A percentile compares a stretch with the other conserved stretches of the same genome.
These are phyloP conservation scores for Penicillium sumatraense DNA, from an alignment of 2,329 filamentous ascomycete species.

Conservation along the genomic window DNA sequence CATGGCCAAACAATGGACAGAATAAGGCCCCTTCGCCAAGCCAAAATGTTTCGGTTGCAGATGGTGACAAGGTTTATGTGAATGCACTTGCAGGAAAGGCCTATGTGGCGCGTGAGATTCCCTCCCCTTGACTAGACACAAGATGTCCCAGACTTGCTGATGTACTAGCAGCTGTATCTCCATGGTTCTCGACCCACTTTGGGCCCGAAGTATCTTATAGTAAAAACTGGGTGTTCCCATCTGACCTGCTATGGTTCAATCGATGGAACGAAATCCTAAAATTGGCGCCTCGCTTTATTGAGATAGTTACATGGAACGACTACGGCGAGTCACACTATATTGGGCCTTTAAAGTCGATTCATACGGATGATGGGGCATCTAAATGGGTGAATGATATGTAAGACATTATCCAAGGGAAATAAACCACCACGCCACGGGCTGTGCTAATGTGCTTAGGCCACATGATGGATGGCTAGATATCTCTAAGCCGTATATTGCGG, in stretches of 20 bases:
- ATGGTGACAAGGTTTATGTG: slow-evolving; percentile 44
- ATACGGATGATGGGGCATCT: slow-evolving; percentile 45
- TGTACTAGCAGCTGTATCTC: slow-evolving; percentile 59
- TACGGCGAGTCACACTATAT: slow-evolving; percentile 66
- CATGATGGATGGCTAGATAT: slow-evolving; percentile 60
- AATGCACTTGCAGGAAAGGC: slow-evolving; percentile 43
- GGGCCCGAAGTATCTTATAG: slow-evolving; percentile 48
- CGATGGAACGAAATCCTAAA: slow-evolving; percentile 61
- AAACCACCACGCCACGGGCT: neutral
- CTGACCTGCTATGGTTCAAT: slow-evolving; percentile 64
- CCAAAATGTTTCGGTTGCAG: slow-evolving; percentile 48
- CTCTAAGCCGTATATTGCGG: slow-evolving; percentile 58
- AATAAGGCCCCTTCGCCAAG: slow-evolving; percentile 56
- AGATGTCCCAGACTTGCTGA: slow-evolving; percentile 41
- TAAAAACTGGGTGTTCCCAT: slow-evolving; percentile 68
- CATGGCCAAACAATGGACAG: slow-evolving; percentile 49
- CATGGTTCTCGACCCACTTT: slow-evolving; percentile 64
- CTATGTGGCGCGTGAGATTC: slow-evolving; percentile 56
- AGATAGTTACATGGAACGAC: slow-evolving; percentile 66
- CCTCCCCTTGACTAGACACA: neutral
- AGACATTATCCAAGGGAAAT: slow-evolving; percentile 16
- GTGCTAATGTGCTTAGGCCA: slow-evolving; percentile 38
- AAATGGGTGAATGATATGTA: slow-evolving; percentile 57
- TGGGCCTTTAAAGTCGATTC: slow-evolving; percentile 51
- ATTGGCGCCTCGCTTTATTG: slow-evolving; percentile 57